phyloP scores from a whole-genome alignment of 2,329 filamentous ascomycete species.

The Diaporthe sp. region DNA sequence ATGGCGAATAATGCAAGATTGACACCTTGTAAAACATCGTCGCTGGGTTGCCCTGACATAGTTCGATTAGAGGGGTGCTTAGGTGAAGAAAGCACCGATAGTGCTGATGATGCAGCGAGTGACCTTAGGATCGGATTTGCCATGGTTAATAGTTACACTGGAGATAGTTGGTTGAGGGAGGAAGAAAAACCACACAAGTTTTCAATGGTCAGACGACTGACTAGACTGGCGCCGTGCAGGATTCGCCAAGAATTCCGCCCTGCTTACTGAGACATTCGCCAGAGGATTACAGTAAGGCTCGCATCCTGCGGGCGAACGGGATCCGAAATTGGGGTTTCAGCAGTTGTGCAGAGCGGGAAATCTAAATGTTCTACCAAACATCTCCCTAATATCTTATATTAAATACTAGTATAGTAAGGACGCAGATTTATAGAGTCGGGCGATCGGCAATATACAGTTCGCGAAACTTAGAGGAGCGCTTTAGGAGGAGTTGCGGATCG shows the following conservation, averaged over 20 bases:
- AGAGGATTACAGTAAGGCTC: not conserved
- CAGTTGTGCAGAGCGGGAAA: not conserved
- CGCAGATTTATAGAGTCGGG: no score
- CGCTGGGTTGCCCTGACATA: not conserved
- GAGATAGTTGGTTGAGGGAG: not conserved
- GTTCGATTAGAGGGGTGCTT: not conserved
- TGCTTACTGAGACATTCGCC: conserved; percentile 7
- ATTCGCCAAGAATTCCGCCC: conserved; percentile 3
- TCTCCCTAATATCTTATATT: not conserved
- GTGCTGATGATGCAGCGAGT: conserved; percentile 9
- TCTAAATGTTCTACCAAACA: not conserved
- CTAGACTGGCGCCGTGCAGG: not conserved
- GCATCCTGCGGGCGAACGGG: not conserved
- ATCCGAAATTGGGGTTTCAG: not conserved
- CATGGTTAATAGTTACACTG: not conserved
- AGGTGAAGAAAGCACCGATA: not conserved
- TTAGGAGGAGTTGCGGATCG: not conserved
- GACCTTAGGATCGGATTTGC: not conserved
- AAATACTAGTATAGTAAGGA: no score
- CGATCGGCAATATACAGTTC: no score
- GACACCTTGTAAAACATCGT: not conserved
- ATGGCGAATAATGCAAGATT: not conserved
- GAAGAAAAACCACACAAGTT: not conserved
- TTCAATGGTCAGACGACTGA: not conserved
- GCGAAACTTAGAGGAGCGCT: no score